These are phyloP conservation scores for Tolypocladium inflatum DNA, from an alignment of 2,329 filamentous ascomycete species.

Conservation along the genomic window DNA sequence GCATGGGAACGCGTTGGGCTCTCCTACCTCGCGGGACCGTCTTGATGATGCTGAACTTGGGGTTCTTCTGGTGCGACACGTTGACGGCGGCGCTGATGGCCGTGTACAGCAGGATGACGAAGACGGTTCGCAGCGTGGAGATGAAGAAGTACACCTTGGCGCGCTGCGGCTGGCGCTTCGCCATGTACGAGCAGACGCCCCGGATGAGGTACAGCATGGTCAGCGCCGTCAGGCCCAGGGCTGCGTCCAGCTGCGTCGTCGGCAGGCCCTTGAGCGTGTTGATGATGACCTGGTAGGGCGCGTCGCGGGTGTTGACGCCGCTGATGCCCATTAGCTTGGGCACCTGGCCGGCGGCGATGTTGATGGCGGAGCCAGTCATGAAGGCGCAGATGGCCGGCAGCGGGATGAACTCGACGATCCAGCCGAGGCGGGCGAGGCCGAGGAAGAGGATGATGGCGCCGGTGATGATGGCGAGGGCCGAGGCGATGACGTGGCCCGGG, in stretches of 20 bases:
- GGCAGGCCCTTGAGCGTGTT: conserved; percentile 37
- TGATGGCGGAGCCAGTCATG: conserved; percentile 44
- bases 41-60: conserved; percentile 55
- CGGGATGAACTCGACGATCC: conserved; percentile 45
- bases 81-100: conserved; percentile 67
- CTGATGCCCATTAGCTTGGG: conserved; percentile 41
- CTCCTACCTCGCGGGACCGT: conserved; percentile 55
- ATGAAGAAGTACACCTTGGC: conserved; percentile 70
- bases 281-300: conserved; percentile 41
- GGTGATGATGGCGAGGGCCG: conserved; percentile 36
- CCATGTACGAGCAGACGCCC: conserved; percentile 49
- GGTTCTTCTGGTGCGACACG: conserved; percentile 43
- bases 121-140: conserved; percentile 67
- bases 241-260: conserved; percentile 54
- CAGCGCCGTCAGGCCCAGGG: conserved; percentile 62
- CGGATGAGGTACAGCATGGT: conserved; percentile 60
- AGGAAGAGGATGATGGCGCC: conserved; percentile 39
- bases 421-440: conserved; percentile 40
- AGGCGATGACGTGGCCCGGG: conserved; percentile 33
- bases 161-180: conserved; percentile 55
- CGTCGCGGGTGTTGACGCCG: conserved; percentile 37
- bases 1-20: not conserved
- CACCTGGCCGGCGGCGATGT: conserved; percentile 39
- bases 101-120: conserved; percentile 74
- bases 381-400: conserved; percentile 43